phyloP scores from a whole-genome alignment of 1,139 yeast genomes.

The Hansenula lynferdii region DNA sequence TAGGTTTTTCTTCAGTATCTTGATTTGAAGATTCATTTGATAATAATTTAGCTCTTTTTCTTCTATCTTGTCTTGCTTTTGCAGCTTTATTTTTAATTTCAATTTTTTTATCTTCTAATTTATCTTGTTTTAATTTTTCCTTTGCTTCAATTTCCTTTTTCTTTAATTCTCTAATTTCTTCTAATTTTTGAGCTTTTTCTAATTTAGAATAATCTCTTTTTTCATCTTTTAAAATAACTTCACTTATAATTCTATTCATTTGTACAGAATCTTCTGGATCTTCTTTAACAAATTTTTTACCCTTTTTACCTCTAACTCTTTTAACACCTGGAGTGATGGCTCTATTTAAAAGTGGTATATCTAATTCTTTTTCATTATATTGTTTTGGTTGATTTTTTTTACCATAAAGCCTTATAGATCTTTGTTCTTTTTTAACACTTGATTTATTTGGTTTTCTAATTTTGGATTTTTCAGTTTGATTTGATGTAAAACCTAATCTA shows the following conservation, averaged over 20 bases:
- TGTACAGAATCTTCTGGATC: conserved; percentile 50
- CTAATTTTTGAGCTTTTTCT: conserved; percentile 84
- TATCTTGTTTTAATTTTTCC: conserved; percentile 64
- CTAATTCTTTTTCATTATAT: conserved; percentile 73
- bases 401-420: conserved; percentile 62
- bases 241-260: conserved; percentile 62
- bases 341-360: conserved; percentile 73
- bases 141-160: conserved; percentile 82
- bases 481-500: conserved; percentile 56
- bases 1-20: conserved; percentile 30
- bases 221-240: conserved; percentile 80
- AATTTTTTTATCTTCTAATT: conserved; percentile 70
- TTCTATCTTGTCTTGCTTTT: conserved; percentile 61
- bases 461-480: conserved; percentile 55
- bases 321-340: conserved; percentile 86
- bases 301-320: conserved; percentile 79
- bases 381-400: conserved; percentile 52
- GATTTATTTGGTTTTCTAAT: conserved; percentile 47
- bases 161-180: conserved; percentile 83
- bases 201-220: conserved; percentile 82
- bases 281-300: conserved; percentile 82
- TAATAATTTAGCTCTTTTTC: conserved; percentile 58
- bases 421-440: conserved; percentile 60
- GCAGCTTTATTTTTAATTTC: conserved; percentile 72
- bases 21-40: conserved; percentile 30